A percentile compares a stretch with the other conserved stretches of the same genome.
Evolutionary conservation across 139 green algal species (phyloP).

Genomic region (Closterium sp.): DNA sequence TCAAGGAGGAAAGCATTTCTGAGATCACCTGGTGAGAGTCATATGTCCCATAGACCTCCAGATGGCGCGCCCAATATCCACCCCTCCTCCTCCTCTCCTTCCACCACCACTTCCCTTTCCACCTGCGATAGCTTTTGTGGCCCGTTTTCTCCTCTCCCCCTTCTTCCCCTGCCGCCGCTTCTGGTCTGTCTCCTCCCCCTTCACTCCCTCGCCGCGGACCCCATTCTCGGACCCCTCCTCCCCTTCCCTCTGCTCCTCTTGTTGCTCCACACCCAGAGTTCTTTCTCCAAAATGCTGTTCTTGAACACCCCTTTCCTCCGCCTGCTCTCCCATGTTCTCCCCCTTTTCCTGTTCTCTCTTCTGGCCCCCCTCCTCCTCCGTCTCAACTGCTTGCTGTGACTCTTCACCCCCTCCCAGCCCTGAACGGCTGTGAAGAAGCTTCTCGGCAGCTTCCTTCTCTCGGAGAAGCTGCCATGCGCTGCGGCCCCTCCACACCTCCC

Average conservation of each 20-base stretch:
- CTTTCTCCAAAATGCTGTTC: too few relatives aligned
- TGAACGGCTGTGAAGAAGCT: background rate
- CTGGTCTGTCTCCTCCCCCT: too few relatives aligned
- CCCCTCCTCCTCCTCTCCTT: background rate
- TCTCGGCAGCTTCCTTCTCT: background rate
- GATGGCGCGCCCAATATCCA: constrained; percentile 35
- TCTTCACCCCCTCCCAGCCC: too few relatives aligned
- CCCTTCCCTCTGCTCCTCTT: too few relatives aligned
- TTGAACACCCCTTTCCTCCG: too few relatives aligned
- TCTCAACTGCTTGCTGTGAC: too few relatives aligned
- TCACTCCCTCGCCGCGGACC: background rate
- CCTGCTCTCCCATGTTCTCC: background rate
- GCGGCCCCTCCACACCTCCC: constrained; percentile 54
- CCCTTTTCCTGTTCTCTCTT: background rate
- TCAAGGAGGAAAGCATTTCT: too few relatives aligned
- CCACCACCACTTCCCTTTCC: too few relatives aligned
- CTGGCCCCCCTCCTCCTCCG: too few relatives aligned
- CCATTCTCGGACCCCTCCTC: background rate
- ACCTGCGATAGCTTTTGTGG: background rate
- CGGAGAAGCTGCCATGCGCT: constrained; percentile 40
- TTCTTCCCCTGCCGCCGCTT: background rate
- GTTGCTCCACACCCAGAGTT: too few relatives aligned
- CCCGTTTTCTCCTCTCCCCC: background rate
- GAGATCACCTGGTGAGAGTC: background rate
- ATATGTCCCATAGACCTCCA: constrained; percentile 24